These are phyloP conservation scores for Papiliotrema nemorosa DNA, from an alignment of 1,284 basidiomycete genomes.

Conservation along the genomic window DNA sequence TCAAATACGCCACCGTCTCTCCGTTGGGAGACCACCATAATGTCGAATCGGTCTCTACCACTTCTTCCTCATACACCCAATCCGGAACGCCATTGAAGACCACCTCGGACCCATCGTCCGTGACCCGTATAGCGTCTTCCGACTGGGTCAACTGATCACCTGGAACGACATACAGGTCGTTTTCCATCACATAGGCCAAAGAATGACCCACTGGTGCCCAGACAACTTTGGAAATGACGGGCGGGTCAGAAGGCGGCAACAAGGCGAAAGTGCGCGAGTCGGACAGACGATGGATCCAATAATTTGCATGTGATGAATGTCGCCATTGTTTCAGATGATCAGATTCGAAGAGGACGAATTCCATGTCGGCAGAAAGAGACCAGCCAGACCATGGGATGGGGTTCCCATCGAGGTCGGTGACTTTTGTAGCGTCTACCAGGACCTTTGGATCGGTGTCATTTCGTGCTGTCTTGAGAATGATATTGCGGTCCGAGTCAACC, in stretches of 20 bases:
- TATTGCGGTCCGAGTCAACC: conserved; percentile 56
- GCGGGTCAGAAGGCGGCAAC: conserved; percentile 57
- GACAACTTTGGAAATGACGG: conserved; percentile 68
- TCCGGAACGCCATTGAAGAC: conserved; percentile 93
- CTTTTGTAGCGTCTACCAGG: conserved; percentile 33
- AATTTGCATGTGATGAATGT: conserved; percentile 80
- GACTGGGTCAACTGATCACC: conserved; percentile 27
- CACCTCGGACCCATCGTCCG: conserved; percentile 71
- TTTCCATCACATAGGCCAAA: conserved; percentile 74
- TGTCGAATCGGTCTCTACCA: conserved; percentile 68
- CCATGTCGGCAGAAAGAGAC: conserved; percentile 81
- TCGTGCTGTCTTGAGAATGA: conserved; percentile 72
- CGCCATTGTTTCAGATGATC: conserved; percentile 86
- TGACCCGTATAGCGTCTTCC: conserved; percentile 62
- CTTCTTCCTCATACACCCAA: conserved; percentile 96
- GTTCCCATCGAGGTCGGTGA: conserved; percentile 51
- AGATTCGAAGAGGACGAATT: conserved; percentile 74
- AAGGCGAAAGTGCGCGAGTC: conserved; percentile 66
- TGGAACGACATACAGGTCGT: conserved; percentile 78
- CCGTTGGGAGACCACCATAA: conserved; percentile 91
- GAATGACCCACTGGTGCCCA: conserved; percentile 80
- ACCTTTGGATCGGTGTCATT: conserved; percentile 45
- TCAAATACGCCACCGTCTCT: conserved; percentile 74
- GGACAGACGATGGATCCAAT: conserved; percentile 72
- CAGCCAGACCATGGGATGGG: conserved; percentile 60